phyloP scores from a whole-genome alignment of 305 asterid species.

The Ruellia speciosa region DNA sequence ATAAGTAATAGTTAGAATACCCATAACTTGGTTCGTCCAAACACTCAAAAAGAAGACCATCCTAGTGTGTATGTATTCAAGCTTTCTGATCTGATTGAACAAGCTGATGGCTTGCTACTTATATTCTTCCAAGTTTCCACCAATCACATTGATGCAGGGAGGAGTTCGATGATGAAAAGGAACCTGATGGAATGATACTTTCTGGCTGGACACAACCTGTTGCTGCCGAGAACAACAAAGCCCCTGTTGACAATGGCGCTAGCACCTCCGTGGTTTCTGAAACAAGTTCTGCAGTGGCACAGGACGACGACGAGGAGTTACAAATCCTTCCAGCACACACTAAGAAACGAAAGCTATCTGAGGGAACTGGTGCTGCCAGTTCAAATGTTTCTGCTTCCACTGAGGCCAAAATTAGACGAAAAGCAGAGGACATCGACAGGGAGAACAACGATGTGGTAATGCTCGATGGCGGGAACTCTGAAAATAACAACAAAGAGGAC shows the following conservation, averaged over 20 bases:
- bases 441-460: constrained; percentile 33
- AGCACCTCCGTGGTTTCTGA: constrained; percentile 52
- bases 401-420: constrained; percentile 35
- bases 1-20: too few species aligned
- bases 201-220: constrained; percentile 72
- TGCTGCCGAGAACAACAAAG: constrained; percentile 32
- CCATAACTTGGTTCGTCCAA: too few species aligned
- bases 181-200: constrained; percentile 86
- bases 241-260: constrained; percentile 42
- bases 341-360: constrained; percentile 65
- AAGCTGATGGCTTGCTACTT: constrained; percentile 1
- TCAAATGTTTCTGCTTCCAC: constrained; percentile 19
- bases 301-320: constrained; percentile 49
- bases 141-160: constrained; percentile 40
- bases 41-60: too few species aligned
- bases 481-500: constrained; percentile 40
- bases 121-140: constrained; percentile 2
- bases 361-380: constrained; percentile 22
- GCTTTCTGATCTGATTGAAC: neutral
- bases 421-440: constrained; percentile 31
- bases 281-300: constrained; percentile 26
- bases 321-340: constrained; percentile 31
- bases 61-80: too few species aligned
- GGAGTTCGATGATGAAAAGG: constrained; percentile 88
- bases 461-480: constrained; percentile 38